A percentile compares a stretch with the other conserved stretches of the same genome.
These are phyloP conservation scores for Ogataea pini DNA, from an alignment of 805 yeast species.

Conservation along the genomic window DNA sequence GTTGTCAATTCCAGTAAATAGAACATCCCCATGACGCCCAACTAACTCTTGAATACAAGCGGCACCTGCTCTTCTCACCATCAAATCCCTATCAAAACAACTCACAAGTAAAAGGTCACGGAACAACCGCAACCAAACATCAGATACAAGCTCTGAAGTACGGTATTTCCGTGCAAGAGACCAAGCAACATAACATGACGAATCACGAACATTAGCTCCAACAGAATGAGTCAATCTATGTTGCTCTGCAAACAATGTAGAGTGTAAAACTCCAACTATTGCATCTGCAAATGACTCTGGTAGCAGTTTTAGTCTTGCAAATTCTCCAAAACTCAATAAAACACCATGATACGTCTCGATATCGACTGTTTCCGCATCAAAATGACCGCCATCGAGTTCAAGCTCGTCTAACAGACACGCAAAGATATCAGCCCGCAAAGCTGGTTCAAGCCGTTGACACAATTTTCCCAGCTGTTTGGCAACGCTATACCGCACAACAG, in stretches of 20 bases:
- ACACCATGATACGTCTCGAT: conserved; percentile 57
- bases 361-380: conserved; percentile 37
- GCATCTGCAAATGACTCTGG: conserved; percentile 26
- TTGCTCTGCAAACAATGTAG: conserved; percentile 59
- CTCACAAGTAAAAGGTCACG: conserved; percentile 50
- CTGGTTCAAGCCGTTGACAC: conserved; percentile 31
- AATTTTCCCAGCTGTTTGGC: conserved; percentile 67
- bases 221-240: conserved; percentile 48
- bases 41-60: conserved; percentile 86
- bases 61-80: conserved; percentile 76
- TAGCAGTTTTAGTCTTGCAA: conserved; percentile 27
- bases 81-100: conserved; percentile 71
- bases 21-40: conserved; percentile 64
- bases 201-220: conserved; percentile 77
- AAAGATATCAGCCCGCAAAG: conserved; percentile 45
- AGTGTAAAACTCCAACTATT: conserved; percentile 42
- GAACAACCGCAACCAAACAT: conserved; percentile 25
- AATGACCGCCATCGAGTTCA: conserved; percentile 20
- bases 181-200: conserved; percentile 88
- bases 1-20: neutral
- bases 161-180: conserved; percentile 51
- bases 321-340: conserved; percentile 57
- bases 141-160: conserved; percentile 21
- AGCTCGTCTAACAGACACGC: conserved; percentile 36
- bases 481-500: conserved; percentile 59